A percentile compares a stretch with the other conserved stretches of the same genome.
Evolutionary conservation across 768 basidiomycete genomes (phyloP).

Genomic region (Leccinellum rugosiceps): DNA sequence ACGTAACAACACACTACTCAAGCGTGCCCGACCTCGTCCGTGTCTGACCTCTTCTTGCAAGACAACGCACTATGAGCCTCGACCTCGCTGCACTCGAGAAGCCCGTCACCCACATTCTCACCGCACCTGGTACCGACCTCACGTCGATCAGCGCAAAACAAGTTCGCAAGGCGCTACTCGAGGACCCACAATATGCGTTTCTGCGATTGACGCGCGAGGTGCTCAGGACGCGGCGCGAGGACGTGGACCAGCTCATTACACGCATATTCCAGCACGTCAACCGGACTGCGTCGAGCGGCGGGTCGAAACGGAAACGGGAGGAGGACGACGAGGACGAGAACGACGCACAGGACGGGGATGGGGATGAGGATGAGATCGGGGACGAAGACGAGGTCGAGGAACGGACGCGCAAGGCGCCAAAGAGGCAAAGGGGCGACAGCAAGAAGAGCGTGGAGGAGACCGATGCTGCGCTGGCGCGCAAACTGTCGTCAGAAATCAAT

Average conservation of each 20-base stretch:
- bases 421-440: slow-evolving; percentile 45
- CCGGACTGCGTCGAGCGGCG: slow-evolving; percentile 24
- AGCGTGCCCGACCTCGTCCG: not conserved
- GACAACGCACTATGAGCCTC: slow-evolving; percentile 41
- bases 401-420: slow-evolving; percentile 25
- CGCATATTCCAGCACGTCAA: slow-evolving; percentile 62
- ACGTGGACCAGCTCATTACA: slow-evolving; percentile 67
- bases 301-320: slow-evolving; percentile 27
- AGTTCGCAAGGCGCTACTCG: slow-evolving; percentile 73
- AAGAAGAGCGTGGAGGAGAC: slow-evolving; percentile 52
- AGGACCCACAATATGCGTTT: slow-evolving; percentile 31
- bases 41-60: not conserved
- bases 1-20: not conserved
- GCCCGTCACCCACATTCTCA: slow-evolving; percentile 65
- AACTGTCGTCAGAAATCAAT: slow-evolving; percentile 69
- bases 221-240: slow-evolving; percentile 63
- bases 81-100: slow-evolving; percentile 55
- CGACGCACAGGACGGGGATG: not conserved
- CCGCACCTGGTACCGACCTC: slow-evolving; percentile 75
- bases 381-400: slow-evolving; percentile 25
- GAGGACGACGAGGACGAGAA: slow-evolving; percentile 22
- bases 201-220: slow-evolving; percentile 53
- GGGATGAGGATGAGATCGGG: not conserved
- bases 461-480: slow-evolving; percentile 70
- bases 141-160: slow-evolving; percentile 82